Evolutionary conservation across 371 early-diverging fungal species (phyloP).

Genomic region (Apophysomyces elegans): DNA sequence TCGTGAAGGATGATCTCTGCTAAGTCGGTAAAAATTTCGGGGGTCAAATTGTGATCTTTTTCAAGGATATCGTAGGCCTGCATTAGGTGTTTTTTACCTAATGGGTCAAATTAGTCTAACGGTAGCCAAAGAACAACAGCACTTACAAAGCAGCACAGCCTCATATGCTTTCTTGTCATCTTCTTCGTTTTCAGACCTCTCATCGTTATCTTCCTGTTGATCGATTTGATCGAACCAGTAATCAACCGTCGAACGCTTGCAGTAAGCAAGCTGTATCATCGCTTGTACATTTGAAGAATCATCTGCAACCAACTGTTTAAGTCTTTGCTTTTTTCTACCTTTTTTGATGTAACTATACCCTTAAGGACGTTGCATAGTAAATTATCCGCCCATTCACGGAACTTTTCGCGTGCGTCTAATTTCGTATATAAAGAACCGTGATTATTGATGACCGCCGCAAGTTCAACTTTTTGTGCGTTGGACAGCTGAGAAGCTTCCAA

Average conservation of each 20-base stretch:
- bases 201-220: constrained; percentile 27
- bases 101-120: background rate
- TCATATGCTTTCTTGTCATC: constrained; percentile 37
- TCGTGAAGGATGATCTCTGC: constrained; percentile 47
- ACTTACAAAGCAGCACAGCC: constrained; percentile 35
- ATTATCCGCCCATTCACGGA: constrained; percentile 40
- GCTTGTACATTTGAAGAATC: constrained; percentile 39
- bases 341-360: constrained; percentile 14
- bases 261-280: constrained; percentile 36
- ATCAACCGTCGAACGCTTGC: constrained; percentile 41
- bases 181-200: constrained; percentile 30
- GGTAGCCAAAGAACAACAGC: background rate
- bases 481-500: constrained; percentile 1
- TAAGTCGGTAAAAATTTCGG: constrained; percentile 40
- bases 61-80: constrained; percentile 30
- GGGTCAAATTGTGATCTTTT: constrained; percentile 23
- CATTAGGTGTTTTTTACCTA: constrained; percentile 40
- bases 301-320: constrained; percentile 18
- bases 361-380: constrained; percentile 29
- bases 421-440: constrained; percentile 38
- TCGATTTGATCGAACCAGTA: constrained; percentile 43
- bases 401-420: constrained; percentile 26
- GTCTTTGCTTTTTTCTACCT: background rate
- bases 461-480: constrained; percentile 26
- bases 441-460: constrained; percentile 35